Base-by-base conservation (phyloP, 192 early-diverging fungal species). In the Dispira simplex region DNA sequence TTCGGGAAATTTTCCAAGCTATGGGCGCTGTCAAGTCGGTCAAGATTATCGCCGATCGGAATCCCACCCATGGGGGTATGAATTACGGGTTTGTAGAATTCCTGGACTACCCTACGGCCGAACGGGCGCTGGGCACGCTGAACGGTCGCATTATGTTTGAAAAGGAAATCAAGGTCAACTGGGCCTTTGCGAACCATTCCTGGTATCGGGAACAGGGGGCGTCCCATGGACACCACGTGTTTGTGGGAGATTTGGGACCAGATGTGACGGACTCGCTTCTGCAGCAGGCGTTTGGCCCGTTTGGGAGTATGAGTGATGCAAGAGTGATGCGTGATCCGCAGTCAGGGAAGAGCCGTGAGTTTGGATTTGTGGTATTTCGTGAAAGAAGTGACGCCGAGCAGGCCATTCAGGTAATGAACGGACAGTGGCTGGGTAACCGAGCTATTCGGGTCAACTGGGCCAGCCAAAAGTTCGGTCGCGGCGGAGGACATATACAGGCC, bases 391-490 rank as follows among this genome's bases (percentile, higher is more conserved):
- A 95, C 63, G 92, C 92, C 32, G 91, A 95, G 56, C 82, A 78
- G 53, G 91, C 91, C 16, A 88, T 95, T 65, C 68, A 72, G 39
- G 73, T 81, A 28, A 93, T 93, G 92, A 93, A 92, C 70, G 90
- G 90, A 62, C 75, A 92, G 72, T 86, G 84, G 84, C 75, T 95
- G 44, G 92, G 90, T 66, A 85, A 81, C 70, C 81, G 89, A 62
- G 81, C 85, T 57, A 86, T 95, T 64, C 86, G 92, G 47, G 89
- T 91, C 64, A 93, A 93, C 77, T 95, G 92, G 92, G 92, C 92
- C 20, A 95, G 85, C 65, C 91, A 92, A 65, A 91, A 91, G 69
- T 79, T 79, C 25, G 10, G 70, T 27, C 32, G n/a, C n/a, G n/a
- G n/a, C n/a, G n/a, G n/a, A n/a, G n/a, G n/a, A n/a, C n/a, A 62